Evolutionary conservation across 306 rosid genomes (phyloP), one percentile per base, ranked within the genome.

Genomic region (Fragaria ananassa): DNA sequence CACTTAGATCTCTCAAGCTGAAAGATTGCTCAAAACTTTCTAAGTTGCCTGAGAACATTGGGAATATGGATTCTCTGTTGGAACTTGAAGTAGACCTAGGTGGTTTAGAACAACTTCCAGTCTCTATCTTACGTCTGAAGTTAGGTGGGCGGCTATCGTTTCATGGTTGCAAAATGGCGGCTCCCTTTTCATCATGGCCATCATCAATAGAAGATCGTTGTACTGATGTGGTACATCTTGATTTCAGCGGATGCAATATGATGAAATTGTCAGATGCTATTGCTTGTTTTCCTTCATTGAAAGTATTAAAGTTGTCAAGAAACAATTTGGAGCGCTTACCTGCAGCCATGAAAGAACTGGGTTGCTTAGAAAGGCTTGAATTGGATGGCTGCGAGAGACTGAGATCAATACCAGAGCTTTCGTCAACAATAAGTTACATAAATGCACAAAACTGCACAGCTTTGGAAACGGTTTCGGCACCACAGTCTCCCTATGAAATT

Each of bases 1-100:
- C 21, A 21, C 62, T 56, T 21, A 9, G 13, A n/a, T 23, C 10
- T 56, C 57, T 51, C 31, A 0, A 3, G 1, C 31, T n/a, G 29
- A 2, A 3, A 0, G 0, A 45, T 3, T 45, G 49, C 49, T 45
- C 60, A 53, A 18, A 53, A 53, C 23, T 53, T 18, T 1, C 7
- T 1, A 56, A 23, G 12, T 21, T 56, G 29, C 62, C 62, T 3
- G 62, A 56, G 62, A 21, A 56, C 62, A 2, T 56, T 21, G 62
- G 62, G 14, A 56, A 1, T 56, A 21, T 56, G 21, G 14, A 21
- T 9, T 56, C 62, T 23, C 21, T 56, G 29, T 3, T 3, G 62
- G 14, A 2, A n/a, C 5, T n/a, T 56, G 0, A 21, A 3, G 31
- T 56, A 9, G 0, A 1, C 4, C 2, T 0, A 3, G 21, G 15